phyloP scores from a whole-genome alignment of 345 rosid genomes.

The Triadica sebifera region DNA sequence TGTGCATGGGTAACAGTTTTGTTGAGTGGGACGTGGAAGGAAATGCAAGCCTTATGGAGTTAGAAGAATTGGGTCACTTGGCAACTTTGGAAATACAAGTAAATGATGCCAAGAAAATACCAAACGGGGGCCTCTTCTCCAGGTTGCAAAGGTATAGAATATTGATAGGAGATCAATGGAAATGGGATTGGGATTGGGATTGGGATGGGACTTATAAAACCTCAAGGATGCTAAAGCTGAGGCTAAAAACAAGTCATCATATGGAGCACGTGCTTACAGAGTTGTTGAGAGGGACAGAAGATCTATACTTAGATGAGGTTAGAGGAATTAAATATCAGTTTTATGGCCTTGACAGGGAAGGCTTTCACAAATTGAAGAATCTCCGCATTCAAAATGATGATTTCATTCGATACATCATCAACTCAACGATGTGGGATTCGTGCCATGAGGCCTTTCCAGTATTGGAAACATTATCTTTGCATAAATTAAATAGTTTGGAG shows the following conservation, averaged over 20 bases:
- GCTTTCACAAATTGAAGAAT: background rate
- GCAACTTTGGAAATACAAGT: constrained; percentile 14
- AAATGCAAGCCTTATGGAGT: constrained; percentile 20
- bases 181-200: constrained; percentile 14
- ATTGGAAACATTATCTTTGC: background rate
- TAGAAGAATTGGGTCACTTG: constrained; percentile 20
- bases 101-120: background rate
- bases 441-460: background rate
- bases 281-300: background rate
- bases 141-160: constrained; percentile 18
- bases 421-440: background rate
- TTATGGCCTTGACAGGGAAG: background rate
- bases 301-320: background rate
- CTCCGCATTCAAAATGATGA: background rate
- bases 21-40: constrained; percentile 26
- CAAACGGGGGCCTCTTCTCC: background rate
- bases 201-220: background rate
- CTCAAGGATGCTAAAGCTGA: constrained; percentile 20
- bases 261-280: background rate
- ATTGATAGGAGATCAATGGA: constrained; percentile 19
- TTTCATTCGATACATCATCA: background rate
- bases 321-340: background rate
- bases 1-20: constrained; percentile 23
- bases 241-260: background rate
- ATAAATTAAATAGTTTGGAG: background rate